Percentiles rank a stretch among this genome's conserved stretches.
These are phyloP conservation scores for Telopea speciosissima DNA, from an alignment of 177 flowering plant genomes.

Conservation along the genomic window DNA sequence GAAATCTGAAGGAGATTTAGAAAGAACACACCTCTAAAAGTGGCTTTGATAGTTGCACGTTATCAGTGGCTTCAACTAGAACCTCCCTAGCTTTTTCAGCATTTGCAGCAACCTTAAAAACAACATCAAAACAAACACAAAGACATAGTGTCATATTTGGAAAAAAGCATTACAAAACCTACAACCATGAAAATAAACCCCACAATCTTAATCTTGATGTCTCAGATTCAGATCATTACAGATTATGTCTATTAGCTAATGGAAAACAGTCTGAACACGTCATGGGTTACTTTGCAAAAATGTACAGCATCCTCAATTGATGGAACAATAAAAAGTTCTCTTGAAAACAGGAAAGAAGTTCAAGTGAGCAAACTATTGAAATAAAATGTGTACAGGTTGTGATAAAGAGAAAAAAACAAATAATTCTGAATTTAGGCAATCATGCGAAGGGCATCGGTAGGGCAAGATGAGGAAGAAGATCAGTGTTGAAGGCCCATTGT, in stretches of 20 bases:
- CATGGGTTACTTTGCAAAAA: background rate
- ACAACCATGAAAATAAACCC: background rate
- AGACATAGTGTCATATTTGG: background rate
- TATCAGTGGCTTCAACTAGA: slow-evolving; percentile 62
- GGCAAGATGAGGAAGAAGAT: background rate
- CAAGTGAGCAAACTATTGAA: background rate
- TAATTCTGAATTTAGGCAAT: too few species aligned
- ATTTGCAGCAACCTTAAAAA: slow-evolving; percentile 63
- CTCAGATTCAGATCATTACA: background rate
- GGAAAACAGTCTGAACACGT: background rate
- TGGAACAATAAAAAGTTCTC: background rate
- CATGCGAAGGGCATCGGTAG: background rate
- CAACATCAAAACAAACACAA: background rate
- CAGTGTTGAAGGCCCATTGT: too few species aligned
- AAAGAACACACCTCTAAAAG: slow-evolving; percentile 65
- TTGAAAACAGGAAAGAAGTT: background rate
- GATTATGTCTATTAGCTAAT: background rate
- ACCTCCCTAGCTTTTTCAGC: slow-evolving; percentile 76
- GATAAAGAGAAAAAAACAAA: background rate
- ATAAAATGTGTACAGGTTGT: background rate
- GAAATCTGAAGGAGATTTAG: background rate
- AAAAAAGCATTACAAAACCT: background rate
- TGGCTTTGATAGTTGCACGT: slow-evolving; percentile 68
- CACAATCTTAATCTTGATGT: background rate
- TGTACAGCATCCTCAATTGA: background rate